Conservation (phyloP, 2,329 filamentous ascomycete species). For the Fusarium verrucosum region DNA sequence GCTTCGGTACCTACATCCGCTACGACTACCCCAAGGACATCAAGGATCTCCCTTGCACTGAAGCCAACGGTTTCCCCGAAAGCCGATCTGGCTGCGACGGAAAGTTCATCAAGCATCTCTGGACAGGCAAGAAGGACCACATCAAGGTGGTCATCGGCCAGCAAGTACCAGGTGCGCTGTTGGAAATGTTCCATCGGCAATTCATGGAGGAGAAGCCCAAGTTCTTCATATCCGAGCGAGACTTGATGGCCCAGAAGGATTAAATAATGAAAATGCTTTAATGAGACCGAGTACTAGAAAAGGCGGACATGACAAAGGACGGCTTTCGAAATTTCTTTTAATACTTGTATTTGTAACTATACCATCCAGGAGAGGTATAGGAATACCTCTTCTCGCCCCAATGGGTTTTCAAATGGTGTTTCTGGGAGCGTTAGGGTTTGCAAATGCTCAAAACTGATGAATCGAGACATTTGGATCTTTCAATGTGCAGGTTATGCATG, state of each 20-base stretch:
- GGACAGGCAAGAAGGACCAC: constrained; percentile 53
- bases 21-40: constrained; percentile 55
- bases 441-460: constrained; percentile 30
- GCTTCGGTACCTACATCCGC: constrained; percentile 55
- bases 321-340: constrained; percentile 40
- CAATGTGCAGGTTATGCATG: constrained; percentile 30
- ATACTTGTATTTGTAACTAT: constrained; percentile 43
- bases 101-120: constrained; percentile 55
- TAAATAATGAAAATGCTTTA: constrained; percentile 37
- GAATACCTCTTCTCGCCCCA: constrained; percentile 19
- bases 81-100: constrained; percentile 52
- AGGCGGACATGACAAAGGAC: constrained; percentile 31
- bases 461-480: constrained; percentile 39
- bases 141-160: constrained; percentile 53
- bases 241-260: constrained; percentile 45
- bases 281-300: constrained; percentile 34
- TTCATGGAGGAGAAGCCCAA: constrained; percentile 48
- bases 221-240: constrained; percentile 50
- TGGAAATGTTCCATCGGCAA: constrained; percentile 51
- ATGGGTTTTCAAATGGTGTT: constrained; percentile 41
- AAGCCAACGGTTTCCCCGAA: constrained; percentile 57
- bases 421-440: constrained; percentile 39
- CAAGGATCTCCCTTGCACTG: constrained; percentile 52
- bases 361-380: constrained; percentile 33
- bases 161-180: constrained; percentile 50